Evolutionary conservation across 2,329 filamentous ascomycete species (phyloP).

Genomic region (Calonectria henricotiae): DNA sequence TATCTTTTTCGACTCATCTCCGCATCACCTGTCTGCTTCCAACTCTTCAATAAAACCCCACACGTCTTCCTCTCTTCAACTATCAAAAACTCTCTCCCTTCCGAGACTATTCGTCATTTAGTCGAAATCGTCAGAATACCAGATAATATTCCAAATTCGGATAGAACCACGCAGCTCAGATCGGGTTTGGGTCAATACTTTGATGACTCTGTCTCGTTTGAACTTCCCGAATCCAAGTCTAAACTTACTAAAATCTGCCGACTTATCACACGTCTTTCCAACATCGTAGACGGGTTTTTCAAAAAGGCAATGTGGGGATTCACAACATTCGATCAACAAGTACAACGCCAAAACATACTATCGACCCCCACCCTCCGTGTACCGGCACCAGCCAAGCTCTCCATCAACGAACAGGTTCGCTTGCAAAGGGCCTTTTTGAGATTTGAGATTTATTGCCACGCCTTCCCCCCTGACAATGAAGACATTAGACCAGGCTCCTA

Average conservation of each 20-base stretch:
- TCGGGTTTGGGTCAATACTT: neutral
- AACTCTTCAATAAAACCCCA: neutral
- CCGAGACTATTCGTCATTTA: neutral
- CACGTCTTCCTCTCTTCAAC: neutral
- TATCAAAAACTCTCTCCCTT: neutral
- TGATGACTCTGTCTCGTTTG: neutral
- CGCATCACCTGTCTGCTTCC: neutral
- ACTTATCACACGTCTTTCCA: neutral
- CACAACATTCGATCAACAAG: neutral
- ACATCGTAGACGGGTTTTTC: neutral
- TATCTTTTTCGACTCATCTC: neutral
- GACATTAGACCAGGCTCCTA: neutral
- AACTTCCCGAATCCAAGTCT: neutral
- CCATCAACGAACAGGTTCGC: neutral
- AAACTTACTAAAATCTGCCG: neutral
- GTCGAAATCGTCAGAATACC: neutral
- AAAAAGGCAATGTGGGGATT: neutral
- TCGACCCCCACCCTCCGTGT: neutral
- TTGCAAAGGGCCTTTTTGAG: slow-evolving; percentile 8
- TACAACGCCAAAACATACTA: neutral
- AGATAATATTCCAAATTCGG: neutral
- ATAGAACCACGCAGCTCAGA: neutral
- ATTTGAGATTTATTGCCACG: neutral
- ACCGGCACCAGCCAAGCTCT: neutral
- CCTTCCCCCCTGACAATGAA: neutral